Evolutionary conservation across 192 early-diverging fungal genomes (phyloP).

Genomic region (Mortierella alpina): DNA sequence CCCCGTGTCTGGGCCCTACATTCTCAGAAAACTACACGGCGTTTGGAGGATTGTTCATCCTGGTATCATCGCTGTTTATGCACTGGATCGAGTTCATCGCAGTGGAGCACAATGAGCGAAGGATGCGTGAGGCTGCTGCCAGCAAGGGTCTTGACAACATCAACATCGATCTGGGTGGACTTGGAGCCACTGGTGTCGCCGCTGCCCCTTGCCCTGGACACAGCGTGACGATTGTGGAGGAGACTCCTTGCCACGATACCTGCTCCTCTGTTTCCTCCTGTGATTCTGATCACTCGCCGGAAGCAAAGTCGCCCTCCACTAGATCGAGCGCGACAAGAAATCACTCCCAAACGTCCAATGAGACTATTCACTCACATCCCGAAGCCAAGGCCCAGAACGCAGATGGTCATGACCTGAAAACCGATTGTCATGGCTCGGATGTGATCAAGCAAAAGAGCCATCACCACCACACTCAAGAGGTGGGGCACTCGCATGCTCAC

Average conservation of each 20-base stretch:
- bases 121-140: neutral
- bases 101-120: conserved; percentile 27
- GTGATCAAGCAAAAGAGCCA: neutral
- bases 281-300: neutral
- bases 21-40: conserved; percentile 58
- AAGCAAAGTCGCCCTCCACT: too few relatives aligned
- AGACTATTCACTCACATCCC: too few relatives aligned
- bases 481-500: conserved; percentile 15
- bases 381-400: too few relatives aligned
- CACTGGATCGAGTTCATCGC: conserved; percentile 73
- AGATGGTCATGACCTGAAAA: too few relatives aligned
- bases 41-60: conserved; percentile 69
- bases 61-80: conserved; percentile 73
- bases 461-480: conserved; percentile 1
- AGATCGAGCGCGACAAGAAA: too few relatives aligned
- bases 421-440: too few relatives aligned
- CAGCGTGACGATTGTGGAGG: conserved; percentile 10
- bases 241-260: neutral
- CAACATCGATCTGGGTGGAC: conserved; percentile 21
- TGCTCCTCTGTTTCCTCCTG: conserved; percentile 18
- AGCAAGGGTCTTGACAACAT: conserved; percentile 1
- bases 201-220: conserved; percentile 18
- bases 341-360: too few relatives aligned
- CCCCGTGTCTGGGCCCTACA: conserved; percentile 63
- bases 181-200: conserved; percentile 29